Evolutionary conservation across 2,329 filamentous ascomycete species (phyloP).

Genomic region (Knoxdaviesia proteae): DNA sequence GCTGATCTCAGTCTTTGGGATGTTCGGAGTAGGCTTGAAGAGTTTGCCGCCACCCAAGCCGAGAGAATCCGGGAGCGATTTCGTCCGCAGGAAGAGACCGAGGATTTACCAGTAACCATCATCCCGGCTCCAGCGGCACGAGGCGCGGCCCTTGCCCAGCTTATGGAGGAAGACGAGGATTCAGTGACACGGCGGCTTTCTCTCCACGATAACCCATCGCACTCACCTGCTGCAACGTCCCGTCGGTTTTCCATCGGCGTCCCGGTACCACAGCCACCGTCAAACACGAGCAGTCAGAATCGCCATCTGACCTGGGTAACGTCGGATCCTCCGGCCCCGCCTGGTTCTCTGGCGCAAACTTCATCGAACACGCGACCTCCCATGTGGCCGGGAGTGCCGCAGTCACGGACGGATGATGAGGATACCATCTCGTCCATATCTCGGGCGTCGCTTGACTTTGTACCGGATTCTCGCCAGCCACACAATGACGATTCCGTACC

Average conservation of each 20-base stretch:
- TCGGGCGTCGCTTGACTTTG: too few species aligned
- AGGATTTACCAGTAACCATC: conserved; percentile 34
- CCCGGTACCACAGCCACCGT: background rate
- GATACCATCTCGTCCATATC: too few species aligned
- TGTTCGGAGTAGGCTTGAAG: conserved; percentile 32
- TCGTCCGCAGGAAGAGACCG: conserved; percentile 29
- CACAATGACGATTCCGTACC: too few species aligned
- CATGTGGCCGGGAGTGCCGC: conserved; percentile 19
- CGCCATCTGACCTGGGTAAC: background rate
- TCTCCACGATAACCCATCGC: background rate
- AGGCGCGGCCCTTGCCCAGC: conserved; percentile 32
- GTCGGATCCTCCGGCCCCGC: background rate
- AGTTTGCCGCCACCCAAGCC: conserved; percentile 39
- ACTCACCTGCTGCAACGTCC: background rate
- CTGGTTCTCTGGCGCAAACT: too few species aligned
- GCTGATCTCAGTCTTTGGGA: conserved; percentile 26
- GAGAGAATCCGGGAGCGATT: conserved; percentile 37
- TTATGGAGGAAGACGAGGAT: conserved; percentile 30
- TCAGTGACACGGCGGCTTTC: background rate
- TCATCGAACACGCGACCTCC: conserved; percentile 10
- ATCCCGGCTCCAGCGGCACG: conserved; percentile 41
- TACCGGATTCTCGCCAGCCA: too few species aligned
- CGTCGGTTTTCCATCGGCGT: too few species aligned
- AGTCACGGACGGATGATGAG: too few species aligned
- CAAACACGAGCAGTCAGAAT: conserved; percentile 2